phyloP scores from a whole-genome alignment of 2,329 filamentous ascomycete genomes.

The Didymella arachidicola region DNA sequence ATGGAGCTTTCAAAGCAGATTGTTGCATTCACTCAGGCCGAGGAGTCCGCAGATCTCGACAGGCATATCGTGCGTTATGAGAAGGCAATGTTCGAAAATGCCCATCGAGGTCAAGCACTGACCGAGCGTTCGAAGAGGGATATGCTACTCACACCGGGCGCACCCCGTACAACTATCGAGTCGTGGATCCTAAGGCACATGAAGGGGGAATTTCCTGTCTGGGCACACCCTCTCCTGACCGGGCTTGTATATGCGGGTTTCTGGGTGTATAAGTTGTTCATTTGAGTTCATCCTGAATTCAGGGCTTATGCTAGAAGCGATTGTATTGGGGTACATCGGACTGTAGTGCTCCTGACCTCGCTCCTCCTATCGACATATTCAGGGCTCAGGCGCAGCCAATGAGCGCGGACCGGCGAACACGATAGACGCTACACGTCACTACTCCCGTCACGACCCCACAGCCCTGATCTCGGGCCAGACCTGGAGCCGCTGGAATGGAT shows the following conservation, averaged over 20 bases:
- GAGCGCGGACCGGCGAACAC: neutral
- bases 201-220: constrained; percentile 25
- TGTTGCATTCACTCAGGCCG: constrained; percentile 28
- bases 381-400: neutral
- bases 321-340: neutral
- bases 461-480: neutral
- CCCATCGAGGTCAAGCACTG: constrained; percentile 43
- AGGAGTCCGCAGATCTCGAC: constrained; percentile 32
- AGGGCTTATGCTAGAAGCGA: neutral
- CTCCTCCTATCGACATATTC: neutral
- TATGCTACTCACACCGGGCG: constrained; percentile 59
- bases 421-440: neutral
- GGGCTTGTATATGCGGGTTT: constrained; percentile 27
- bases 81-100: constrained; percentile 48
- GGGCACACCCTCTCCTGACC: constrained; percentile 27
- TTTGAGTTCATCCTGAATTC: constrained; percentile 1
- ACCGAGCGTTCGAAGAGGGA: constrained; percentile 57
- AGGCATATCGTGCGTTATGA: constrained; percentile 45
- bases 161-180: constrained; percentile 55
- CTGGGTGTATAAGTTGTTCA: constrained; percentile 31
- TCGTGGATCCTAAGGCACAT: constrained; percentile 35
- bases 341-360: neutral
- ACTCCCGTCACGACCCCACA: constrained; percentile 6
- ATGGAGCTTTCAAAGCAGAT: constrained; percentile 48
- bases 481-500: neutral